Percentiles rank a stretch among this genome's conserved stretches.
Conservation (phyloP, 2,329 filamentous ascomycete species). For the Cladosporium sp. region DNA sequence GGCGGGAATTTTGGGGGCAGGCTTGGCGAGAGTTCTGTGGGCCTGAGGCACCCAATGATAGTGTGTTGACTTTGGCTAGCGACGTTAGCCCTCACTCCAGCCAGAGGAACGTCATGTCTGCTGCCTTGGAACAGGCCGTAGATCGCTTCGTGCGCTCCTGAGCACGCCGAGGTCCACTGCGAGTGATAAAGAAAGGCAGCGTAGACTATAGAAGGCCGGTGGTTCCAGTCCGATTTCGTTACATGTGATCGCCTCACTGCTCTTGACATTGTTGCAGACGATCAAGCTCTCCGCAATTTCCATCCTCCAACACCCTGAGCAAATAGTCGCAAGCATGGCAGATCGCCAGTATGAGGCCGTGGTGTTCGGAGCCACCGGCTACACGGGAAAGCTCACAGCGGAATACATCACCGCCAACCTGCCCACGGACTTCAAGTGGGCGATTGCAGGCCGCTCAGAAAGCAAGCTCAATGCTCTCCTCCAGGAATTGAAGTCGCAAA, state of each 20-base stretch:
- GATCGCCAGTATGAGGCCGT: slow-evolving; percentile 57
- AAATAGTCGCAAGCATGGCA: neutral
- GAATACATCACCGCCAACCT: slow-evolving; percentile 67
- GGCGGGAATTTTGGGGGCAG: neutral
- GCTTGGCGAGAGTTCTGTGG: neutral
- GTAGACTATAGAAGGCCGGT: too few species aligned
- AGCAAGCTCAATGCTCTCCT: slow-evolving; percentile 66
- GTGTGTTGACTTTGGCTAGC: too few species aligned
- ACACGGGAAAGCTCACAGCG: slow-evolving; percentile 71
- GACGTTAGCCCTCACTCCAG: too few species aligned
- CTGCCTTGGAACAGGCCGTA: too few species aligned
- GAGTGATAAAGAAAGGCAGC: too few species aligned
- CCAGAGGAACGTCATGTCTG: too few species aligned
- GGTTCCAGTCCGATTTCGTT: neutral
- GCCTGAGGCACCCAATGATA: too few species aligned
- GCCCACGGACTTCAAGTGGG: slow-evolving; percentile 78
- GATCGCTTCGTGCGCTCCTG: too few species aligned
- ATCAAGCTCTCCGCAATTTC: neutral
- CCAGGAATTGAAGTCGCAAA: slow-evolving; percentile 58
- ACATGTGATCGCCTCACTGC: neutral
- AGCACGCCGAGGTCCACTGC: too few species aligned
- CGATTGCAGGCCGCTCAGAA: slow-evolving; percentile 74
- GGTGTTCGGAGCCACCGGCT: slow-evolving; percentile 66
- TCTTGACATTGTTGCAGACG: neutral
- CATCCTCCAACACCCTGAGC: neutral